phyloP scores from a whole-genome alignment of 148 eudicot genomes.

The Vaccinium macrocarpon region DNA sequence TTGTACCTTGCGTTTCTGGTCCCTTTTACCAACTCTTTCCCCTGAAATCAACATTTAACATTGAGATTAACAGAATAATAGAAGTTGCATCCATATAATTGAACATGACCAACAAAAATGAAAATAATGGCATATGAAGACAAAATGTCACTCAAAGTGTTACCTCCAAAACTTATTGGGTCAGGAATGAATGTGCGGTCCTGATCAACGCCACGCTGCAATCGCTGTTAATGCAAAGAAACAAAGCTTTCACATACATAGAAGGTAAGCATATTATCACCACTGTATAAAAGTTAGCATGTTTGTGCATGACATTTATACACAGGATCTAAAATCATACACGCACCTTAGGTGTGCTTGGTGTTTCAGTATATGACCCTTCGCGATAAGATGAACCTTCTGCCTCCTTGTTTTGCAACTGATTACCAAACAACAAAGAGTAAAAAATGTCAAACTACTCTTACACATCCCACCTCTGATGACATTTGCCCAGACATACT shows the following conservation, averaged over 20 bases:
- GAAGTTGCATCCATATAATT: not conserved
- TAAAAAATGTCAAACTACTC: not conserved
- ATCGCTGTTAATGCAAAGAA: slow-evolving; percentile 42
- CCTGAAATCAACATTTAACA: slow-evolving; percentile 39
- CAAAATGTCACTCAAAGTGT: not conserved
- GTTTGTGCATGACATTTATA: not conserved
- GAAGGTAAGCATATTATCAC: not conserved
- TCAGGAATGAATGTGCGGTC: slow-evolving; percentile 80
- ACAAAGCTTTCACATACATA: slow-evolving; percentile 7
- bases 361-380: slow-evolving; percentile 60
- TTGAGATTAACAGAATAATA: not conserved
- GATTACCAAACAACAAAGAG: slow-evolving; percentile 14
- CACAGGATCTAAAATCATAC: not conserved
- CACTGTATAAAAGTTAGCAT: too few species aligned
- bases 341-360: not conserved
- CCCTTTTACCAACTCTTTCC: slow-evolving; percentile 80
- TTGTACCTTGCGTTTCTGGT: slow-evolving; percentile 84
- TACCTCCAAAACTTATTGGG: slow-evolving; percentile 72
- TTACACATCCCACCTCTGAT: not conserved
- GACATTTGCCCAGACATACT: not conserved
- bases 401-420: slow-evolving; percentile 91
- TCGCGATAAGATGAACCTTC: slow-evolving; percentile 88
- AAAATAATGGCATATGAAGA: not conserved
- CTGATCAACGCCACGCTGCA: slow-evolving; percentile 66
- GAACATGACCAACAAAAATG: not conserved